Evolutionary conservation across 2,329 filamentous ascomycete genomes (phyloP).

Genomic region (Colletotrichum brevisporum): DNA sequence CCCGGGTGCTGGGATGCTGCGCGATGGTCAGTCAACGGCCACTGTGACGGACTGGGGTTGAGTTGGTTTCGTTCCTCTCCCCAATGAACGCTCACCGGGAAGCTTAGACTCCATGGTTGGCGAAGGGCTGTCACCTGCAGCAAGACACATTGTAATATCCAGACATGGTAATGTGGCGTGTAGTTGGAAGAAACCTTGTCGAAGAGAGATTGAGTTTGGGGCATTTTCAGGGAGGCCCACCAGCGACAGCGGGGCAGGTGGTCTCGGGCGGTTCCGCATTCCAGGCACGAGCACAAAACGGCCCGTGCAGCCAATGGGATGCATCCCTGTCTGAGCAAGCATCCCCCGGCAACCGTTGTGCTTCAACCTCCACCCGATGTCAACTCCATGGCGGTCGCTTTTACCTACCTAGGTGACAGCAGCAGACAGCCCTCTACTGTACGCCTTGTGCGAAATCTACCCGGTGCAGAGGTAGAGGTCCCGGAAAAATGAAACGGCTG

Average conservation of each 20-base stretch:
- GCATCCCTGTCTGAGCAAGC: background rate
- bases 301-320: constrained; percentile 13
- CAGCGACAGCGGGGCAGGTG: background rate
- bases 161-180: constrained; percentile 5
- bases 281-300: background rate
- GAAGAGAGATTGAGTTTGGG: constrained; percentile 15
- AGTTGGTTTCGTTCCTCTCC: background rate
- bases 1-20: constrained; percentile 2
- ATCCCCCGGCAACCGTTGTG: constrained; percentile 4
- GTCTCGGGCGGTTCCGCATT: constrained; percentile 25
- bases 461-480: no score
- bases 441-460: no score
- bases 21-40: constrained; percentile 13
- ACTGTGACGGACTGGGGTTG: constrained; percentile 4
- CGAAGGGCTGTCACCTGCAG: background rate
- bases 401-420: no score
- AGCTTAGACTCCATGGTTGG: background rate
- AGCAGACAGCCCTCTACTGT: no score
- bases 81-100: background rate
- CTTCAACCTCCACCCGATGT: background rate
- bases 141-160: background rate
- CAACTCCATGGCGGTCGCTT: background rate
- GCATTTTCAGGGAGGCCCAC: constrained; percentile 18
- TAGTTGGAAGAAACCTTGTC: constrained; percentile 29
- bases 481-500: no score